These are phyloP conservation scores for Abelmoschus esculentus DNA, from an alignment of 345 rosid genomes.

Conservation along the genomic window DNA sequence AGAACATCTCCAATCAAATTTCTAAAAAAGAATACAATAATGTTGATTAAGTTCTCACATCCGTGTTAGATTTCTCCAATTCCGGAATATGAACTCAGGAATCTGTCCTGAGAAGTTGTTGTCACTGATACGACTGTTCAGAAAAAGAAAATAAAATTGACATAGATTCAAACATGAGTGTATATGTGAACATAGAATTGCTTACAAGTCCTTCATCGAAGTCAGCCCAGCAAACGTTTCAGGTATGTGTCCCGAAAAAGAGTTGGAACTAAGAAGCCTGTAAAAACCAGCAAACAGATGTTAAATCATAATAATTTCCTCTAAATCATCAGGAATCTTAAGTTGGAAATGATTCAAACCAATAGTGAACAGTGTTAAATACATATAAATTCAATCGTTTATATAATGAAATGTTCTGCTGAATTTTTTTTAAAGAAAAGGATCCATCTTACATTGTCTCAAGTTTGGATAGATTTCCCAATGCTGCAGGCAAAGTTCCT, in stretches of 20 bases:
- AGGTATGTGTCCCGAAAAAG: constrained; percentile 42
- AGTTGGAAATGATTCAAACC: too few relatives aligned
- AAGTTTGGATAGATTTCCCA: constrained; percentile 22
- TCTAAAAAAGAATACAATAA: not conserved
- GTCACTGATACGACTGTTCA: constrained; percentile 41
- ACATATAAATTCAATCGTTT: too few relatives aligned
- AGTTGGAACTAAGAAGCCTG: constrained; percentile 40
- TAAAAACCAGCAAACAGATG: not conserved
- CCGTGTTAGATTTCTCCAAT: constrained; percentile 29
- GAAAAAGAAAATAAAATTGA: not conserved
- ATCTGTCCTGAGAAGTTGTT: constrained; percentile 40
- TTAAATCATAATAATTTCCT: too few relatives aligned
- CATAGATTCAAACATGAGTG: too few relatives aligned
- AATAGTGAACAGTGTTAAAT: too few relatives aligned
- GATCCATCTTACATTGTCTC: constrained; percentile 41
- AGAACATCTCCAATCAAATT: constrained; percentile 21
- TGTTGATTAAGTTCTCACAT: constrained; percentile 30
- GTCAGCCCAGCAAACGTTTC: constrained; percentile 29
- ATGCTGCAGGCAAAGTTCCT: constrained; percentile 36
- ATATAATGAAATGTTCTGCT: not conserved
- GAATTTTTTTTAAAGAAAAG: not conserved
- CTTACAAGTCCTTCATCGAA: constrained; percentile 42
- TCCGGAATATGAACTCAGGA: constrained; percentile 38
- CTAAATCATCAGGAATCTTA: too few relatives aligned
- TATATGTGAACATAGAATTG: not conserved